These are phyloP conservation scores for Neurospora africana DNA, from an alignment of 495 filamentous ascomycete genomes.

Conservation along the genomic window DNA sequence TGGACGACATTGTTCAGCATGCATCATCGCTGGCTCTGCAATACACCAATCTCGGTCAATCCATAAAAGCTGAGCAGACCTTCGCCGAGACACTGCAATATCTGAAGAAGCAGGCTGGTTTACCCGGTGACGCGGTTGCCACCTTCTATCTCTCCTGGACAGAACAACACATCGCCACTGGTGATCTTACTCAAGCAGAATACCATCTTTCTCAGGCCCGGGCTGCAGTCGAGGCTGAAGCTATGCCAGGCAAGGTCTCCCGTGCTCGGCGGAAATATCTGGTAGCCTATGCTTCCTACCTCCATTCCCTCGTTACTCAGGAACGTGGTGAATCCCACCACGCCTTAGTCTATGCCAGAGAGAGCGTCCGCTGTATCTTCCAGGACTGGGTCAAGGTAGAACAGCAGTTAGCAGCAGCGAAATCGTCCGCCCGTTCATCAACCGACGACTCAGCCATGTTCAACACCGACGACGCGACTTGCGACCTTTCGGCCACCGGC, in stretches of 20 bases:
- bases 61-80: slow-evolving; percentile 56
- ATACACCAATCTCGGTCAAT: slow-evolving; percentile 68
- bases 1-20: slow-evolving; percentile 47
- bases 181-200: slow-evolving; percentile 49
- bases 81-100: slow-evolving; percentile 47
- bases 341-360: slow-evolving; percentile 56
- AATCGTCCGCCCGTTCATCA: slow-evolving; percentile 22
- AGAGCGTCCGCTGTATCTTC: slow-evolving; percentile 54
- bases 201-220: slow-evolving; percentile 30
- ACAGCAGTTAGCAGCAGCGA: slow-evolving; percentile 14
- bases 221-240: slow-evolving; percentile 15
- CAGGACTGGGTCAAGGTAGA: slow-evolving; percentile 64
- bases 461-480: slow-evolving; percentile 9
- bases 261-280: slow-evolving; percentile 28
- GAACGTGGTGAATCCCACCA: slow-evolving; percentile 52
- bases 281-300: slow-evolving; percentile 40
- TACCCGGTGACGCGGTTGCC: slow-evolving; percentile 30
- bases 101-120: slow-evolving; percentile 5
- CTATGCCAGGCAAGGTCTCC: slow-evolving; percentile 10
- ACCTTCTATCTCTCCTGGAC: slow-evolving; percentile 58
- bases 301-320: slow-evolving; percentile 54
- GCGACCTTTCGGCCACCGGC: slow-evolving; percentile 1
- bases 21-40: slow-evolving; percentile 55
- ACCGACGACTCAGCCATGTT: slow-evolving; percentile 17
- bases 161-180: slow-evolving; percentile 62